phyloP scores from a whole-genome alignment of 352 stramenopile species.

The Globisporangium radiosum region DNA sequence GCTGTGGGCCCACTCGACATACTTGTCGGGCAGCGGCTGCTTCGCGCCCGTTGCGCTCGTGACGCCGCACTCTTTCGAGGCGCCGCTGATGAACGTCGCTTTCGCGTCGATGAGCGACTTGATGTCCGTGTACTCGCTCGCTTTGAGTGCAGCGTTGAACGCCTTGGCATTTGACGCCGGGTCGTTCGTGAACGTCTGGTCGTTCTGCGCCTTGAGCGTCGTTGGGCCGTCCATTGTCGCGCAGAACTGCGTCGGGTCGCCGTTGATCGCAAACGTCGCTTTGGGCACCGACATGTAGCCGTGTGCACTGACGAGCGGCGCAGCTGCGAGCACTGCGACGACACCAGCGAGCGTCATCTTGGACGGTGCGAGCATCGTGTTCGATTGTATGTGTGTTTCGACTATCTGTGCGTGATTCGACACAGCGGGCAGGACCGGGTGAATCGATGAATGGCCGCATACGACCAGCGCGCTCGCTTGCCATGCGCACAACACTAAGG shows the following conservation, averaged over 20 bases:
- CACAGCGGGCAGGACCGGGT: not conserved
- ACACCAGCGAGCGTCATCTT: slow-evolving; percentile 3
- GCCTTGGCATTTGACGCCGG: slow-evolving; percentile 17
- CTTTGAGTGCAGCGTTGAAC: slow-evolving; percentile 20
- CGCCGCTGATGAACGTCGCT: not conserved
- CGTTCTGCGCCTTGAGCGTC: slow-evolving; percentile 8
- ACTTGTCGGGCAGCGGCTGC: slow-evolving; percentile 21
- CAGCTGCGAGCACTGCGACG: slow-evolving; percentile 4
- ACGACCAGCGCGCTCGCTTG: not conserved
- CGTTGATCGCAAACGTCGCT: slow-evolving; percentile 6
- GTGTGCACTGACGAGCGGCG: not conserved
- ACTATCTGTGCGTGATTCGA: not conserved
- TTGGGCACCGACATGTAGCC: slow-evolving; percentile 8
- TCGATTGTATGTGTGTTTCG: not conserved
- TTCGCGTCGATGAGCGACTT: slow-evolving; percentile 14
- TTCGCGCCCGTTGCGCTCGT: slow-evolving; percentile 24
- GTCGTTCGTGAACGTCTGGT: slow-evolving; percentile 11
- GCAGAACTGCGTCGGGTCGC: slow-evolving; percentile 11
- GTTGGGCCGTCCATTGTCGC: slow-evolving; percentile 7
- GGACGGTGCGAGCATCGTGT: slow-evolving; percentile 3
- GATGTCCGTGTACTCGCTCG: slow-evolving; percentile 17
- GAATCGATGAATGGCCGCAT: slow-evolving; percentile 12
- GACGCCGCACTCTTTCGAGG: slow-evolving; percentile 18
- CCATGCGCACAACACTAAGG: not conserved
- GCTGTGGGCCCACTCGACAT: slow-evolving; percentile 32